phyloP scores from a whole-genome alignment of 139 green algal species.

The Zygnema circumcarinatum region DNA sequence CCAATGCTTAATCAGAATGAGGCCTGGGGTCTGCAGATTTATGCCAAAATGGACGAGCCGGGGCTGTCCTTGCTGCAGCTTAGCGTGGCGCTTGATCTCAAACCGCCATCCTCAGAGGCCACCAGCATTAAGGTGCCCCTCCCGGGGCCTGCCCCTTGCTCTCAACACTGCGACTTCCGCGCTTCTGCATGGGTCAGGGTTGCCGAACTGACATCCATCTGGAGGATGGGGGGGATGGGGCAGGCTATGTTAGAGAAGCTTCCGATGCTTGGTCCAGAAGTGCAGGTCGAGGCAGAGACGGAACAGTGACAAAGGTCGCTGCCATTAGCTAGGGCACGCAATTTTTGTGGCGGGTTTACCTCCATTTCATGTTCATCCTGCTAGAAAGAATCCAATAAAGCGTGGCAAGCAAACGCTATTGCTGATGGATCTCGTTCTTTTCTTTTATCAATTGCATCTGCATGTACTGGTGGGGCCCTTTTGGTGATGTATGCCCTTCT shows the following conservation, averaged over 20 bases:
- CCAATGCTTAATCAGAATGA: no score
- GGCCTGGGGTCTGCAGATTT: slow-evolving; percentile 61
- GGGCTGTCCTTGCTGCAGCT: slow-evolving; percentile 81
- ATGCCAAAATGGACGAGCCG: slow-evolving; percentile 75
- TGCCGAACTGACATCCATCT: neutral
- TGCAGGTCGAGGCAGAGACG: neutral
- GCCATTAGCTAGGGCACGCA: no score
- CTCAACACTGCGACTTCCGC: slow-evolving; percentile 5
- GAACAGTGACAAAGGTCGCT: neutral
- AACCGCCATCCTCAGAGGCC: slow-evolving; percentile 77
- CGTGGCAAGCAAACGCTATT: no score
- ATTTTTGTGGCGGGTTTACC: no score
- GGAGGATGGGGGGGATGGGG: neutral
- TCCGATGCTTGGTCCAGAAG: neutral
- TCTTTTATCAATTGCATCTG: no score
- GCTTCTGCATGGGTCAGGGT: neutral
- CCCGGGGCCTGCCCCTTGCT: no score
- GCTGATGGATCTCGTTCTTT: no score
- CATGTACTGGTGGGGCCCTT: no score
- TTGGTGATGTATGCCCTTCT: no score
- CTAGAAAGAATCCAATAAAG: no score
- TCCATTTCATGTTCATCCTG: no score
- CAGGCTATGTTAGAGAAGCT: slow-evolving; percentile 30
- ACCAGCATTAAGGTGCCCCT: slow-evolving; percentile 83
- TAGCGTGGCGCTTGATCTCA: slow-evolving; percentile 81